Evolutionary conservation across 2,329 filamentous ascomycete genomes (phyloP), one percentile per base, ranked within the genome.

Genomic region (Grosmannia clavigera): DNA sequence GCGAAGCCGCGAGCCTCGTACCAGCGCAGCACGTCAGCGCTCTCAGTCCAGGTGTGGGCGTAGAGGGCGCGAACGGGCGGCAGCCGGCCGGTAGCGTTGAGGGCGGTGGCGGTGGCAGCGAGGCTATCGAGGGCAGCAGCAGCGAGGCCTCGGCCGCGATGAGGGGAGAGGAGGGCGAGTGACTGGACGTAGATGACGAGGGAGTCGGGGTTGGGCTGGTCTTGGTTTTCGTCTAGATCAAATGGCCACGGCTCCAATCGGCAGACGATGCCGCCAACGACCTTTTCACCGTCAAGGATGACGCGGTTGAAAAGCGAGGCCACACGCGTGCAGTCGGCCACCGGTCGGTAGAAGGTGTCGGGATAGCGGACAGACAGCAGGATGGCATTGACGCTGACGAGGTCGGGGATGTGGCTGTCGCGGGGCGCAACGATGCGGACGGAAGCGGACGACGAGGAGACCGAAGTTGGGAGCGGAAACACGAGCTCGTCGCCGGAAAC

Each of bases 11-110:
- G 76, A 29, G 75, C 74, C 38, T 73, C 67, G 70, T 87, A 87
- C 84, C 84, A 87, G 61, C 74, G 74, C 62, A 86, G 70, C 0
- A 78, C 84, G 25, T 86, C 83, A 2, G 79, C 76, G 68, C 86
- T 86, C 61, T 83, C 78, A 12, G 83, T 84, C 84, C 84, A 87
- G 19, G 87, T 84, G 68, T 87, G 84, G 5, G 84, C 84, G 64
- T 82, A 86, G 19, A 85, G 73, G 52, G 74, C 66, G 43, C 65
- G 66, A 40, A 77, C 74, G 55, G 61, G 58, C 38, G 58, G 52
- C 27, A 48, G 43, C 6, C 3, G 38, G 46, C 19, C 27, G 52
- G 35, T 16, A 50, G 65, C 68, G 10, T 66, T 65, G n/a, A 70
- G 64, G 12, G 68, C 66, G 14, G 71, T 72, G 2, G 75, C 75